Evolutionary conservation across 192 early-diverging fungal genomes (phyloP).

Genomic region (Coemansia javaensis): DNA sequence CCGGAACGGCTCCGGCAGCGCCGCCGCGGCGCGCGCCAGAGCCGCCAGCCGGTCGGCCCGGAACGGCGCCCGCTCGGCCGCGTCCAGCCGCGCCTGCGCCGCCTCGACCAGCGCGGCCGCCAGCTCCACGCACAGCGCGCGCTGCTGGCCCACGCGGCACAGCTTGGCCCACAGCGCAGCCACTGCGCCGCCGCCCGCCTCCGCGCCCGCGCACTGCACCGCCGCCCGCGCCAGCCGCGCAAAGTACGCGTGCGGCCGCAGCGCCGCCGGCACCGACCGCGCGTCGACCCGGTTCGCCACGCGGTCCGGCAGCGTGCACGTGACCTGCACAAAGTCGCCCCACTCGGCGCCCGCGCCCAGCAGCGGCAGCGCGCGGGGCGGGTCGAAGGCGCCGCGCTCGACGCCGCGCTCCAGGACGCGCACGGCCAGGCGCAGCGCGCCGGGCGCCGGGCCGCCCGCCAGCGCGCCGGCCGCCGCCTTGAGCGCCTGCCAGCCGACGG

Average conservation of each 20-base stretch:
- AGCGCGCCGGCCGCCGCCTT: no score
- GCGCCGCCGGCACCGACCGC: conserved; percentile 11
- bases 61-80: not conserved
- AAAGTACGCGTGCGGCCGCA: conserved; percentile 24
- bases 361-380: no score
- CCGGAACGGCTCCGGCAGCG: conserved; percentile 14
- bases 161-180: conserved; percentile 32
- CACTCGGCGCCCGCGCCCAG: conserved; percentile 6
- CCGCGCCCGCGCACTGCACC: not conserved
- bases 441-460: no score
- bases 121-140: conserved; percentile 17
- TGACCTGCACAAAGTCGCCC: conserved; percentile 22
- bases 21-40: not conserved
- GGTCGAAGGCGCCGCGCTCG: no score
- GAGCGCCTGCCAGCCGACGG: no score
- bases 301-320: conserved; percentile 31
- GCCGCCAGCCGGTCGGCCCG: not conserved
- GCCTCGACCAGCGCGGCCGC: conserved; percentile 14
- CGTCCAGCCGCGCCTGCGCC: not conserved
- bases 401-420: no score
- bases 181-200: not conserved
- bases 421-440: no score
- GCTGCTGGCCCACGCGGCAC: conserved; percentile 30
- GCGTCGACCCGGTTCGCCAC: conserved; percentile 30
- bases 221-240: conserved; percentile 12